Evolutionary conservation across 352 stramenopile species (phyloP), one percentile per base, ranked within the genome.

Genomic region (Globisporangium carolinianum): DNA sequence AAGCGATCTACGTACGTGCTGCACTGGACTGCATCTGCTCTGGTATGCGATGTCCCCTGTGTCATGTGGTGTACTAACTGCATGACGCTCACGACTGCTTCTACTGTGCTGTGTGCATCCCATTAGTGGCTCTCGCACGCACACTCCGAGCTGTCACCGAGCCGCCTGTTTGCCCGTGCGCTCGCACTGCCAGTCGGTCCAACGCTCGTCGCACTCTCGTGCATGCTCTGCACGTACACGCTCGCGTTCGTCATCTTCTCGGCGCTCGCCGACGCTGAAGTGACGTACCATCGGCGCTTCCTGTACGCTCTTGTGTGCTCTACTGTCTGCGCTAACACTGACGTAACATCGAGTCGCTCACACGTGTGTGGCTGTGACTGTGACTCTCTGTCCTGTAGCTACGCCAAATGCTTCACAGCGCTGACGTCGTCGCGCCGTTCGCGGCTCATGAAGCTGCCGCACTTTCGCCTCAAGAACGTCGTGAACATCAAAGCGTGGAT

Each of bases 401-500:
- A 95, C 52, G 85, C 86, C 49, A 96, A 96, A 62, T 95, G 83
- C 55, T 96, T 96, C 62, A 94, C 83, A 18, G 85, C 85, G 18
- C 68, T 96, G 52, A 96, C 87, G 11, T 96, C 86, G 9, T 88
- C 84, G 52, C 76, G 85, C 37, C 82, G 86, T 39, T 91, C 87
- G 15, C 71, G 85, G 46, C 71, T 89, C 61, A 86, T 87, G 47
- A 88, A 93, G 57, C 54, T 96, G 45, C 87, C 87, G 5, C 83
- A 96, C 57, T 96, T 96, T 55, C 83, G 84, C 47, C 70, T 96
- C 17, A 96, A 96, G 67, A 96, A 96, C 59, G 84, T 94, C 2
- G 76, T 92, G 35, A 96, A 94, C 62, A 96, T 96, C 65, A 92
- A 94, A 55, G 83, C 86, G 36, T 96, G 87, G 87, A 89, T 96